phyloP scores from a whole-genome alignment of 2,329 filamentous ascomycete species.

The Penicillium psychrosexuale region DNA sequence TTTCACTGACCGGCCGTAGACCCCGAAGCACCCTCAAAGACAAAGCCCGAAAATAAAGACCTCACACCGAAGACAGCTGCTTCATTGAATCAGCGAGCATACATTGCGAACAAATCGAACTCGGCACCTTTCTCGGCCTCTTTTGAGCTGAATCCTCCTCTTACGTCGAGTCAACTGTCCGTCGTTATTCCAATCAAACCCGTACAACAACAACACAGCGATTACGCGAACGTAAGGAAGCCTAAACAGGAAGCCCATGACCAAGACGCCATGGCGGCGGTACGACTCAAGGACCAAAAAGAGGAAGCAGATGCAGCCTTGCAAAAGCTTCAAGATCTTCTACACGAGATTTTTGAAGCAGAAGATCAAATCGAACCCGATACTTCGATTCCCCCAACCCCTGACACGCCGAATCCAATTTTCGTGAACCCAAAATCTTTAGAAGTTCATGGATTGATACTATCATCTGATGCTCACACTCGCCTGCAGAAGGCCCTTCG shows the following conservation, averaged over 20 bases:
- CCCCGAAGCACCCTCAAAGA: constrained; percentile 27
- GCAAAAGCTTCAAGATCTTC: constrained; percentile 64
- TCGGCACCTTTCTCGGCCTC: constrained; percentile 43
- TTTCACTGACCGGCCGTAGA: constrained; percentile 29
- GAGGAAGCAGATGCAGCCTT: constrained; percentile 75
- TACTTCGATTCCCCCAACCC: constrained; percentile 41
- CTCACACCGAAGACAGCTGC: constrained; percentile 22
- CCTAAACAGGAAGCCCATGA: constrained; percentile 56
- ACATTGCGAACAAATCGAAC: constrained; percentile 41
- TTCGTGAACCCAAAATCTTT: constrained; percentile 43
- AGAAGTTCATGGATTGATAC: constrained; percentile 44
- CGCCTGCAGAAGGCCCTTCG: constrained; percentile 71
- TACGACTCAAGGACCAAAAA: constrained; percentile 69
- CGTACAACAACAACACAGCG: constrained; percentile 39
- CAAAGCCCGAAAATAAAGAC: constrained; percentile 23
- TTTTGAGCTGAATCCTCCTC: constrained; percentile 20
- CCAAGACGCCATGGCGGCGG: constrained; percentile 56
- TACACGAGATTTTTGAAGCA: constrained; percentile 71
- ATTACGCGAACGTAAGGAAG: constrained; percentile 32
- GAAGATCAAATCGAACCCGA: constrained; percentile 66
- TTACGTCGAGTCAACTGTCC: constrained; percentile 38
- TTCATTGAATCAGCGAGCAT: constrained; percentile 24
- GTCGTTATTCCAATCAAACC: constrained; percentile 49
- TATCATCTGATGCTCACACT: constrained; percentile 66
- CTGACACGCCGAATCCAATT: constrained; percentile 50